These are phyloP conservation scores for Phytophthora fragariaefolia DNA, from an alignment of 352 stramenopile species.

Conservation along the genomic window DNA sequence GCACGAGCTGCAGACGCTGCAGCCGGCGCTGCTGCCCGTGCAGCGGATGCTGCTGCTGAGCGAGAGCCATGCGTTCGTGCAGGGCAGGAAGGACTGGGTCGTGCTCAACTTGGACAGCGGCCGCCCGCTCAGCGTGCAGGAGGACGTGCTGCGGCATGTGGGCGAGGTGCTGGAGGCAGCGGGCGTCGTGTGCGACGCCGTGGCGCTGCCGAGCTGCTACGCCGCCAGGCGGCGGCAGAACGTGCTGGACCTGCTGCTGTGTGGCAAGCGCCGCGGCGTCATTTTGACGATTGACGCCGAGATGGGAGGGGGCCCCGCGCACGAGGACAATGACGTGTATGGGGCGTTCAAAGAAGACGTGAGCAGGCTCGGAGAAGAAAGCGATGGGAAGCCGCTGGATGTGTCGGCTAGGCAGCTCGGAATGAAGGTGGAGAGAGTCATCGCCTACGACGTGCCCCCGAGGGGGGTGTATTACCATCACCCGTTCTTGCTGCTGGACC, in stretches of 20 bases:
- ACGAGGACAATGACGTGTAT: slow-evolving; percentile 28
- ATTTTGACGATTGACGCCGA: slow-evolving; percentile 51
- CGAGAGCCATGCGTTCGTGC: slow-evolving; percentile 71
- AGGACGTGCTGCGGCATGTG: slow-evolving; percentile 28
- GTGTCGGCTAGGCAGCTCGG: slow-evolving; percentile 48
- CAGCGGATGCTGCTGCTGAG: slow-evolving; percentile 67
- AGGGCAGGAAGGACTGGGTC: slow-evolving; percentile 69
- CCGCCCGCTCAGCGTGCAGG: slow-evolving; percentile 37
- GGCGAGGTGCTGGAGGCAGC: slow-evolving; percentile 37
- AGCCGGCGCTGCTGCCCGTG: slow-evolving; percentile 40
- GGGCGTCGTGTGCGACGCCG: slow-evolving; percentile 34
- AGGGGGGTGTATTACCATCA: slow-evolving; percentile 62
- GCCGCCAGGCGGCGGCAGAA: slow-evolving; percentile 36
- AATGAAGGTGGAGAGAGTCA: slow-evolving; percentile 53
- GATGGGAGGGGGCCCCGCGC: not conserved
- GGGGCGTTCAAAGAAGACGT: slow-evolving; percentile 32
- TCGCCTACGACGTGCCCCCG: slow-evolving; percentile 58
- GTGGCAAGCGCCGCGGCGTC: slow-evolving; percentile 56
- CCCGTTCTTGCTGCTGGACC: slow-evolving; percentile 72
- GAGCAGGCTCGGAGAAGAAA: slow-evolving; percentile 15
- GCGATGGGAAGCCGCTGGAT: slow-evolving; percentile 37
- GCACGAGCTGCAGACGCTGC: slow-evolving; percentile 58
- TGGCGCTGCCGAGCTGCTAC: slow-evolving; percentile 51
- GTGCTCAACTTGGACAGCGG: slow-evolving; percentile 76
- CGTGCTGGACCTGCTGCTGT: slow-evolving; percentile 62